Evolutionary conservation across 345 rosid species (phyloP), one percentile per base, ranked within the genome.

Genomic region (Cardamine chenopodiifolia): DNA sequence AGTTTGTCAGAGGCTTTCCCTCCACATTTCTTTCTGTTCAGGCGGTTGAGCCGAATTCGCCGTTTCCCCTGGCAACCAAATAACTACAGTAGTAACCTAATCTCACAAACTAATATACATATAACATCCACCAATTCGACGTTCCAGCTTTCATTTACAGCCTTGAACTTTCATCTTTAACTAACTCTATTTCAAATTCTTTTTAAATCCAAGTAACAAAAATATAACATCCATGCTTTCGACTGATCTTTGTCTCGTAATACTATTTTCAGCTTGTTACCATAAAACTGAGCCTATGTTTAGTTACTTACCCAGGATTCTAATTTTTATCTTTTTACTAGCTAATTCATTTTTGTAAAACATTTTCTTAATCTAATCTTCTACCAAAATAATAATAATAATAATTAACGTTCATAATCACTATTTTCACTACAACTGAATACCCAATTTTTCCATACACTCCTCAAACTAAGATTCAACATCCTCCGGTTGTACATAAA

Each of bases 21-120:
- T 28, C 78, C 75, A 37, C 97, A 94, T 52, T 68, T 70, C 73
- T 52, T 68, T 70, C 73, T 66, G 75, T 73, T 80, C 86, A 28
- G 92, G 86, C 54, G 82, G 90, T 49, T 86, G 84, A 79, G 81
- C 68, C 26, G 97, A 88, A 66, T 86, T 64, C 17, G 95, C 91
- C 54, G 97, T 91, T 85, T 94, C 98, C 71, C 98, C 98, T 94
- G 40, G 62, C 34, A 64, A 72, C 68, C 68, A 32, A 52, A 50
- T 37, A 62, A 70, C 40, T 35, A 76, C 50, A 62, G 70, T 14
- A 54, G 70, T 52, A 45, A 32, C 34, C 28, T 22, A 7, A 34
- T 15, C 34, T 28, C 40, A 47, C 28, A 28, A 23, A 49, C 19
- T 47, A 47, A 29, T 69, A 40, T 26, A 68, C 37, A 40, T n/a